Evolutionary conservation across 1,139 yeast genomes (phyloP).

Genomic region (Pichia sp.): DNA sequence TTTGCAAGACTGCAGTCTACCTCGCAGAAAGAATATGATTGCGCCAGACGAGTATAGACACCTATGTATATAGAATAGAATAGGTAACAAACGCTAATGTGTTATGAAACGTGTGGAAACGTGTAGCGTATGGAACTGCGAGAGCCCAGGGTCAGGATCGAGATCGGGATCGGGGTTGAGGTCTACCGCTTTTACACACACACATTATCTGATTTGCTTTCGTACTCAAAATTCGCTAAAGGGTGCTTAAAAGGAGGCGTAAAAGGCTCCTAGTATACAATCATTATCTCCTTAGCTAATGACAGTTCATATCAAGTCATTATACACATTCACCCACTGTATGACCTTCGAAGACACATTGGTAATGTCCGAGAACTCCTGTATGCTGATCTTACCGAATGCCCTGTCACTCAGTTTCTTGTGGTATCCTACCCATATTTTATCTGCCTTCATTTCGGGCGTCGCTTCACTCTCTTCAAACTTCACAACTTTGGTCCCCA

Average conservation of each 20-base stretch:
- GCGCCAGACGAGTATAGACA: not conserved
- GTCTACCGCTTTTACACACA: no score
- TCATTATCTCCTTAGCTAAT: slow-evolving; percentile 47
- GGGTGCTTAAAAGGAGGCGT: not conserved
- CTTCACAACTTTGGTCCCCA: slow-evolving; percentile 85
- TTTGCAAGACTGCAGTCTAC: slow-evolving; percentile 87
- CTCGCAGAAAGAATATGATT: slow-evolving; percentile 73
- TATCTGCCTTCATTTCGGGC: slow-evolving; percentile 81
- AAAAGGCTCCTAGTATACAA: slow-evolving; percentile 42
- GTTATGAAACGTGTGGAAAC: not conserved
- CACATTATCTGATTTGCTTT: no score
- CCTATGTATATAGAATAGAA: not conserved
- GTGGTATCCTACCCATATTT: slow-evolving; percentile 51
- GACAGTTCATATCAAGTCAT: slow-evolving; percentile 57
- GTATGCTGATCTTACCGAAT: slow-evolving; percentile 64
- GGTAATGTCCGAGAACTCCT: slow-evolving; percentile 79
- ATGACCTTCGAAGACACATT: slow-evolving; percentile 80
- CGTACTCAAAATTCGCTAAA: not conserved
- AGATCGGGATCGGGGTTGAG: no score
- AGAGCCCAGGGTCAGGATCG: no score
- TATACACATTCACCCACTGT: slow-evolving; percentile 74
- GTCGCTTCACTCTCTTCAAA: slow-evolving; percentile 89
- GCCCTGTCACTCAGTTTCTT: slow-evolving; percentile 63
- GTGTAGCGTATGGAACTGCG: no score
- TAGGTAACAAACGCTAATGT: not conserved